Percentiles rank a stretch among this genome's conserved stretches.
phyloP scores from a whole-genome alignment of 352 stramenopile genomes.

The Phytophthora sansomeana region DNA sequence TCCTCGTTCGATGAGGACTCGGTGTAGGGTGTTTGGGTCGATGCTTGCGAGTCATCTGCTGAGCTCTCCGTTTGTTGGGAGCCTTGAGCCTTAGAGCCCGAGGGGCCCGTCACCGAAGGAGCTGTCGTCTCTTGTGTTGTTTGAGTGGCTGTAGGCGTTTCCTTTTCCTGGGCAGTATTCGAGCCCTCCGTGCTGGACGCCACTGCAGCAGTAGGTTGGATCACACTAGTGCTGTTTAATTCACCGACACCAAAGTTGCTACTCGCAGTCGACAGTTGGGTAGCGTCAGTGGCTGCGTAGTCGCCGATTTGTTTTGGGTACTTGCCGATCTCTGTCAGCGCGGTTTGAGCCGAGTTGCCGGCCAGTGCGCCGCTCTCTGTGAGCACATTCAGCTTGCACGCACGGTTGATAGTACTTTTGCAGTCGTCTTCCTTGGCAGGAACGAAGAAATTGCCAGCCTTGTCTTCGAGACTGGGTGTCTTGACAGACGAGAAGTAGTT shows the following conservation, averaged over 20 bases:
- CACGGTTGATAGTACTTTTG: not conserved
- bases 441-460: not conserved
- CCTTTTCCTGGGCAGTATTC: too few species aligned
- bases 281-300: not conserved
- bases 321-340: conserved; percentile 5
- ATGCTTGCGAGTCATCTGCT: too few species aligned
- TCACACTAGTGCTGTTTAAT: too few species aligned
- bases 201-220: too few species aligned
- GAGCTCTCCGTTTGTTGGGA: too few species aligned
- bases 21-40: too few species aligned
- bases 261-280: not conserved
- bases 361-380: conserved; percentile 6
- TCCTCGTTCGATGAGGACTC: too few species aligned
- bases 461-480: not conserved
- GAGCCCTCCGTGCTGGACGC: too few species aligned
- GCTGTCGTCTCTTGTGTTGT: too few species aligned
- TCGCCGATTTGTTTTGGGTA: not conserved
- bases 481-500: not conserved
- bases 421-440: not conserved
- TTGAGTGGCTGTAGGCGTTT: too few species aligned
- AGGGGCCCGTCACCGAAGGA: too few species aligned
- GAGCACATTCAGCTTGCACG: not conserved
- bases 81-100: too few species aligned
- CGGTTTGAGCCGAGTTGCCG: conserved; percentile 2
- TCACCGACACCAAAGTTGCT: conserved; percentile 4